A percentile compares a stretch with the other conserved stretches of the same genome.
These are phyloP conservation scores for Amanita phalloides DNA, from an alignment of 768 basidiomycete genomes.

Conservation along the genomic window DNA sequence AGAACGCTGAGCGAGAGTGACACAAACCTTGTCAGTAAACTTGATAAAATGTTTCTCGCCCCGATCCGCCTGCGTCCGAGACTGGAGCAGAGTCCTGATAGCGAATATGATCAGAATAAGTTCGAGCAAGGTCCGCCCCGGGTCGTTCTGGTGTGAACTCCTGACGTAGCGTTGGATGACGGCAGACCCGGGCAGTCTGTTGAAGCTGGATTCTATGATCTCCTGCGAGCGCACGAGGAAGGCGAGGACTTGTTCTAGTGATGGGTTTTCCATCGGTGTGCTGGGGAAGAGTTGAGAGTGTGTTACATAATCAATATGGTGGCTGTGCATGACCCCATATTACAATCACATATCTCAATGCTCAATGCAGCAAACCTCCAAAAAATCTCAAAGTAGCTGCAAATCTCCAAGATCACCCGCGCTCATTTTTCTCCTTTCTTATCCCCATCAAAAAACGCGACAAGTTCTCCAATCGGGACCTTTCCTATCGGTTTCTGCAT, in stretches of 20 bases:
- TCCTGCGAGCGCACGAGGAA: constrained; percentile 54
- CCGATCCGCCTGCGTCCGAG: constrained; percentile 77
- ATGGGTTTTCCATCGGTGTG: constrained; percentile 10
- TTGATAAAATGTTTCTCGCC: constrained; percentile 84
- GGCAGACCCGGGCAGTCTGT: constrained; percentile 69
- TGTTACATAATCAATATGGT: not conserved
- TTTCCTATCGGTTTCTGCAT: constrained; percentile 43
- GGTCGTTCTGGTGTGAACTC: constrained; percentile 94
- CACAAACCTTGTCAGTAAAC: constrained; percentile 75
- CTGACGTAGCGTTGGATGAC: constrained; percentile 86
- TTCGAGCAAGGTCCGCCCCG: constrained; percentile 84
- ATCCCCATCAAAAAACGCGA: constrained; percentile 72
- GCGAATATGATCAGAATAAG: constrained; percentile 82
- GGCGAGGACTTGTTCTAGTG: constrained; percentile 43
- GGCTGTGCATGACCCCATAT: not conserved
- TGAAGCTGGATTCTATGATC: constrained; percentile 55
- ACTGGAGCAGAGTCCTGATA: constrained; percentile 82
- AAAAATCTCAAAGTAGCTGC: not conserved
- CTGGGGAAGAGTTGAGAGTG: not conserved
- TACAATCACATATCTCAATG: no score
- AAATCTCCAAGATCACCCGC: not conserved
- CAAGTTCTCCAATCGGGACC: constrained; percentile 65
- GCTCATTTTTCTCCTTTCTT: constrained; percentile 17
- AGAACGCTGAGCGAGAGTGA: not conserved
- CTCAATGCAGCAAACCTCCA: not conserved